Base-by-base conservation (phyloP, 139 green algal genomes). In the Chlorella sorokiniana region DNA sequence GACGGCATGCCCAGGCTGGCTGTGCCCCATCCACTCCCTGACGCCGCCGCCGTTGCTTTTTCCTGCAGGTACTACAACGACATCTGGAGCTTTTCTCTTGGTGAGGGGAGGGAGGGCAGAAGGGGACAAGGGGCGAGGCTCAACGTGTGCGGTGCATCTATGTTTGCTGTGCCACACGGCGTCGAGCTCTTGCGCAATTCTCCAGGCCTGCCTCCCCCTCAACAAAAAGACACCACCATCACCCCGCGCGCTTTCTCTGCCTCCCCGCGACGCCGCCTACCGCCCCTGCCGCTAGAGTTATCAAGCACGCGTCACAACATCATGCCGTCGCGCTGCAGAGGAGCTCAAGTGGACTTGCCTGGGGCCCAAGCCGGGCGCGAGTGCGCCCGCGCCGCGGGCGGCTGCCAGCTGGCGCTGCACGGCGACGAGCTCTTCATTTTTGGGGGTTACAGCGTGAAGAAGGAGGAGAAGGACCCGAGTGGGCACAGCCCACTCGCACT, bases 401-500 rank as follows among this genome's bases (percentile, higher is more conserved):
- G 93, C 33, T 96, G 86, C 85, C 90, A 94, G 78, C 67, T 97
- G 84, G 86, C 88, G 9, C 73, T 97, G 64, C 81, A 93, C 42
- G 88, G 83, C 0, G 90, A 97, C 64, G 84, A 72, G 62, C 80
- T 98, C 41, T 95, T 92, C 70, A 65, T 99, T 40, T 95, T 98
- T 80, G 95, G 96, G 1, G 96, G 96, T 20, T 98, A 98, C 86
- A 91, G 75, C 78, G 96, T 98, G 82, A 69, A 59, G 37, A 76
- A 76, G 67, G 67, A 27, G n/a, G 76, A 68, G 54, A 11, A 8
- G 56, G 82, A 64, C 64, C 40, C 9, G 45, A 65, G 63, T 68
- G 37, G 33, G 62, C 37, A 40, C 22, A 20, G 31, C 29, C 16
- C 1, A 23, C 8, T 41, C 42, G 56, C 56, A 33, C 6, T 22